Base-by-base conservation (phyloP, 345 rosid genomes). In the Populus nigra region DNA sequence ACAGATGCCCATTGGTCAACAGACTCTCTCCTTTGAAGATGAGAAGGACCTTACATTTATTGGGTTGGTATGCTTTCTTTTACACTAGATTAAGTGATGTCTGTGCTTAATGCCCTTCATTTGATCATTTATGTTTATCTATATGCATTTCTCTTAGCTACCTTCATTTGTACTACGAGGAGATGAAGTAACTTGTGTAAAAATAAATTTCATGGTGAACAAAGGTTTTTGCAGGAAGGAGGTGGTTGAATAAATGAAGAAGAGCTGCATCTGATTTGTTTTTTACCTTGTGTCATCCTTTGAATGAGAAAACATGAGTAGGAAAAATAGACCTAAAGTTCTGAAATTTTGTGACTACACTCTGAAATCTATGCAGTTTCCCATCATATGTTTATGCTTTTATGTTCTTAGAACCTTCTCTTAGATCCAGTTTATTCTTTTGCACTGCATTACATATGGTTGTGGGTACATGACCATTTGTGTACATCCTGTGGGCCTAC, bases 21-120 rank as follows among this genome's bases (percentile, higher is more conserved):
- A 91, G 79, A 83, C 83, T 81, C 85, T 93, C 72, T 88, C 97
- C 71, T 78, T 84, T 67, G 90, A 91, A 65, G 90, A 96, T 88
- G 99, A 96, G 93, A 93, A 85, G 65, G 99, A 92, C 81, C 90
- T 96, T 83, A 93, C 93, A 57, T 96, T 96, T 89, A 89, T 96
- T 92, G 99, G 98, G 91, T 89, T 96, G 99, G 98, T 96, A 92
- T 88, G 93, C 90, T 83, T 87, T 85, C 88, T 88, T 76, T 84
- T 84, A 49, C 55, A 49, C 55, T 49, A 49, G 22, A 49, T 49
- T 49, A 49, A 49, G 22, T 49, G 57, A 5, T 50, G 5, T 50
- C 22, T 17, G 17, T 50, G 1, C 57, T 50, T 50, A 7, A 16
- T 50, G 57, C 57, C 55, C 7, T 17, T 50, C 57, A 50, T 50